phyloP scores from a whole-genome alignment of 2,329 filamentous ascomycete species.

The Xylaria sp. region DNA sequence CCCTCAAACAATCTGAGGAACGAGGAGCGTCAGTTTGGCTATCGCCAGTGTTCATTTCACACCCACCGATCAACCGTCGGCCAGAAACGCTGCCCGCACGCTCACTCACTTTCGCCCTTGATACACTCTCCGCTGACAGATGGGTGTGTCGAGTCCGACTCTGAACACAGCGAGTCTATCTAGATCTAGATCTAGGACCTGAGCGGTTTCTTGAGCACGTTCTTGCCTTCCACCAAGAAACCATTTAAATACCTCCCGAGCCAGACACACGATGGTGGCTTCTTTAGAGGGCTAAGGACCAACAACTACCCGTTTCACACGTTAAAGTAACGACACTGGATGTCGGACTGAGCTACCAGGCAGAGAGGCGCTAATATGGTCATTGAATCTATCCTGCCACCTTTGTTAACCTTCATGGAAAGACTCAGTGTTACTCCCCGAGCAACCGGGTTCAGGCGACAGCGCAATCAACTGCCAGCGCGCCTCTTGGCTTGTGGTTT shows the following conservation, averaged over 20 bases:
- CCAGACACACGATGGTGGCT: neutral
- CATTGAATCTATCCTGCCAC: neutral
- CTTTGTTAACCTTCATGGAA: too few species aligned
- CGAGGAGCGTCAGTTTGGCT: slow-evolving; percentile 64
- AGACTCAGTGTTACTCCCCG: too few species aligned
- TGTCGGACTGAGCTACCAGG: too few species aligned
- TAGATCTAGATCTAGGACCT: slow-evolving; percentile 27
- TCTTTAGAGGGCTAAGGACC: neutral
- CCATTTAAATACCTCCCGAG: neutral
- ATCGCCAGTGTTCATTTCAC: slow-evolving; percentile 66
- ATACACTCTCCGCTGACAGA: slow-evolving; percentile 36
- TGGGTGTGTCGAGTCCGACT: slow-evolving; percentile 38
- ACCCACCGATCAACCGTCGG: slow-evolving; percentile 61
- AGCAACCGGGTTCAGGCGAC: too few species aligned
- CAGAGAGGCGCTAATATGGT: neutral
- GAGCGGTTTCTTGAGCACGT: slow-evolving; percentile 18
- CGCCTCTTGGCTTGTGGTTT: too few species aligned
- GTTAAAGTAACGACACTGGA: neutral
- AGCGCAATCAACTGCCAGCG: too few species aligned
- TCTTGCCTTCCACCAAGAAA: neutral
- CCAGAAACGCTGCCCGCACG: slow-evolving; percentile 59
- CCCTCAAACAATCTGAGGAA: slow-evolving; percentile 60
- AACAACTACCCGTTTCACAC: neutral
- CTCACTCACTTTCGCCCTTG: slow-evolving; percentile 25
- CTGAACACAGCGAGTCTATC: slow-evolving; percentile 32